Evolutionary conservation across 2,329 filamentous ascomycete genomes (phyloP).

Genomic region (Penicillium sp.): DNA sequence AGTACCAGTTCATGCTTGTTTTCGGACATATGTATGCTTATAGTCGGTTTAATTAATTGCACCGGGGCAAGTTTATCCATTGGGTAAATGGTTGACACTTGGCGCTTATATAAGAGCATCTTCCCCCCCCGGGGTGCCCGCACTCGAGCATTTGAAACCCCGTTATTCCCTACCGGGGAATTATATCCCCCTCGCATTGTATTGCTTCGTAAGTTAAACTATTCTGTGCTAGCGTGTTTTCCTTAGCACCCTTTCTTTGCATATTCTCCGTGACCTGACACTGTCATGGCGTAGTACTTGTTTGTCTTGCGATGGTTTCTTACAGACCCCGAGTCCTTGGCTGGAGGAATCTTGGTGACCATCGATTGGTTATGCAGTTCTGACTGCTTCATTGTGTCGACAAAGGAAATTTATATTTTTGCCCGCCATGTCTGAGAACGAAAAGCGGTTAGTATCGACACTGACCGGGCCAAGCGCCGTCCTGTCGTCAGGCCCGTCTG

Average conservation of each 20-base stretch:
- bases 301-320: constrained; percentile 21
- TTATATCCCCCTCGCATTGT: constrained; percentile 9
- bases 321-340: constrained; percentile 13
- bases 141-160: constrained; percentile 1
- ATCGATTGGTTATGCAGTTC: constrained; percentile 17
- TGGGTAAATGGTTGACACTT: constrained; percentile 6
- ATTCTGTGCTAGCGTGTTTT: background rate
- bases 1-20: background rate
- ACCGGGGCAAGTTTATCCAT: background rate
- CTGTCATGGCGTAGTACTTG: background rate
- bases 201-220: constrained; percentile 7
- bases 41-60: background rate
- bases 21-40: background rate
- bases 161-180: constrained; percentile 1
- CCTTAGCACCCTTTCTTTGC: background rate
- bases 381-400: constrained; percentile 9
- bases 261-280: constrained; percentile 3
- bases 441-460: constrained; percentile 8
- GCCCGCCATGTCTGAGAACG: constrained; percentile 20
- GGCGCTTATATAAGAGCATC: constrained; percentile 8
- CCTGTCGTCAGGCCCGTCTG: constrained; percentile 2
- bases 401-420: constrained; percentile 1
- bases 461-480: constrained; percentile 1
- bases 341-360: constrained; percentile 24
- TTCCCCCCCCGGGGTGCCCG: background rate